Evolutionary conservation across 2,329 filamentous ascomycete genomes (phyloP).

Genomic region (Coniochaeta pulveracea): DNA sequence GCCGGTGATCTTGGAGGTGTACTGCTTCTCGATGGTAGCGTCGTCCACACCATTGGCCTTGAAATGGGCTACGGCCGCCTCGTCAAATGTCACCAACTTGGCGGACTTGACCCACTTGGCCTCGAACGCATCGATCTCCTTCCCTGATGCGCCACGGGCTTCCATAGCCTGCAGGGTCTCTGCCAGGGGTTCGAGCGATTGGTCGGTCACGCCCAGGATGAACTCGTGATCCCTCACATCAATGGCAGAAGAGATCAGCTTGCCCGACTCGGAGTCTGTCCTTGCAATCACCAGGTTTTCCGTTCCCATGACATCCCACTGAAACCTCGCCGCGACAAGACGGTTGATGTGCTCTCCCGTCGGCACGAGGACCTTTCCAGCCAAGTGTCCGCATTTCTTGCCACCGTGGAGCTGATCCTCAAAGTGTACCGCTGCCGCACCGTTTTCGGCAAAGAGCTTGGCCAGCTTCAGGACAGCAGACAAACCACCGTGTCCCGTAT

Average conservation of each 20-base stretch:
- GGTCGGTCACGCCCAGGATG: conserved; percentile 75
- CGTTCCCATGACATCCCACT: conserved; percentile 96
- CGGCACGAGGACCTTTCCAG: conserved; percentile 90
- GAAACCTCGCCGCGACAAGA: conserved; percentile 81
- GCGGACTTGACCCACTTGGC: conserved; percentile 80
- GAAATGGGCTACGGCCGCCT: conserved; percentile 72
- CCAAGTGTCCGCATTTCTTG: conserved; percentile 96
- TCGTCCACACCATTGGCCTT: conserved; percentile 51
- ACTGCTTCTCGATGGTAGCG: conserved; percentile 57
- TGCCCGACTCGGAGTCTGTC: conserved; percentile 91
- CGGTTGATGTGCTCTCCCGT: conserved; percentile 94
- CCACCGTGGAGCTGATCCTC: conserved; percentile 96
- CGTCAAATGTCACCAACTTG: conserved; percentile 81
- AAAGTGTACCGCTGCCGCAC: conserved; percentile 91
- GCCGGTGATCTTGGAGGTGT: conserved; percentile 37
- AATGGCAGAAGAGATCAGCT: conserved; percentile 78
- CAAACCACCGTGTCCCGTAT: conserved; percentile 89
- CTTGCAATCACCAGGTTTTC: conserved; percentile 93
- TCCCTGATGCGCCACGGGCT: conserved; percentile 58
- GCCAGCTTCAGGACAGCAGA: conserved; percentile 91
- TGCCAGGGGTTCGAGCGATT: conserved; percentile 65
- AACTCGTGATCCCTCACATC: conserved; percentile 95
- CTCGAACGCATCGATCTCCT: conserved; percentile 80
- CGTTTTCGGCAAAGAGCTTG: conserved; percentile 95
- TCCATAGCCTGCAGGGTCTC: conserved; percentile 91